A percentile compares a stretch with the other conserved stretches of the same genome.
Evolutionary conservation across 371 early-diverging fungal genomes (phyloP).

Genomic region (Mucor plumbeus): DNA sequence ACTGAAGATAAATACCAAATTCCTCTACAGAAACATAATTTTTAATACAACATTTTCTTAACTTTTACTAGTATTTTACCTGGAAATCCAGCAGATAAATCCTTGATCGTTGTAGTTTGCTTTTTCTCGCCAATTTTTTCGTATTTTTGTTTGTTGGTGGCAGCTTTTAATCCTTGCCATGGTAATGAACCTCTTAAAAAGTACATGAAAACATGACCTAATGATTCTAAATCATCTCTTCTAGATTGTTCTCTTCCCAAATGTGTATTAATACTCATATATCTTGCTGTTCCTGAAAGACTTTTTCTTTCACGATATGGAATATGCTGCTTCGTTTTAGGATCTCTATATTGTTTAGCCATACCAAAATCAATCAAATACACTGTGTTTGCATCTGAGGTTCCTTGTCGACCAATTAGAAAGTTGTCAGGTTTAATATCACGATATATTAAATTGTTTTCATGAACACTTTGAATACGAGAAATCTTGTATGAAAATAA

Average conservation of each 20-base stretch:
- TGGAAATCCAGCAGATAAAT: conserved; percentile 89
- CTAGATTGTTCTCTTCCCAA: conserved; percentile 92
- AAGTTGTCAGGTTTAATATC: conserved; percentile 99
- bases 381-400: conserved; percentile 66
- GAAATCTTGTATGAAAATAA: conserved; percentile 67
- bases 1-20: conserved; percentile 85
- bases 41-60: neutral
- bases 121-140: conserved; percentile 97
- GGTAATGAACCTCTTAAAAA: conserved; percentile 95
- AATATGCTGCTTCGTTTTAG: conserved; percentile 93
- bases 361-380: conserved; percentile 97
- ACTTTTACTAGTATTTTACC: conserved; percentile 6
- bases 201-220: conserved; percentile 98
- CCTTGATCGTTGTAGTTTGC: conserved; percentile 82
- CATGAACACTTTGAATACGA: conserved; percentile 93
- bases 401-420: conserved; percentile 85
- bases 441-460: conserved; percentile 93
- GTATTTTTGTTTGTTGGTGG: conserved; percentile 97
- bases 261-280: conserved; percentile 95
- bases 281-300: conserved; percentile 97
- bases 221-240: conserved; percentile 97
- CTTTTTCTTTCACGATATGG: conserved; percentile 91
- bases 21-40: conserved; percentile 45
- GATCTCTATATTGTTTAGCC: conserved; percentile 95
- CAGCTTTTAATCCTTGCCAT: conserved; percentile 98